Percentiles rank a stretch among this genome's conserved stretches.
Conservation (phyloP, 2,329 filamentous ascomycete species). For the Madurella fahalii region DNA sequence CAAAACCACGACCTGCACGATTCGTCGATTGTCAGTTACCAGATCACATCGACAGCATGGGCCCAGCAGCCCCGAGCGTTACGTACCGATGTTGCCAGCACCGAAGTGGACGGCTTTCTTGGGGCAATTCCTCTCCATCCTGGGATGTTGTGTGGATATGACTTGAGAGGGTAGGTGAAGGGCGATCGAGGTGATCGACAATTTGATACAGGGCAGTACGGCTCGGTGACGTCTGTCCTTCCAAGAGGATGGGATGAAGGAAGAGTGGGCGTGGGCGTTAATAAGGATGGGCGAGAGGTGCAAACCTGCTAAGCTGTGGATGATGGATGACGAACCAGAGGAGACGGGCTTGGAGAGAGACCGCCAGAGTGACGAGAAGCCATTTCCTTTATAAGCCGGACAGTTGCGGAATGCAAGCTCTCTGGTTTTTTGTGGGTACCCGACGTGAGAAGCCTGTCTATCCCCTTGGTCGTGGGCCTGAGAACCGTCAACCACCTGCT, state of each 20-base stretch:
- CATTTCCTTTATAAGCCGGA: conserved; percentile 12
- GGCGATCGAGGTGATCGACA: background rate
- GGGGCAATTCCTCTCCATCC: conserved; percentile 20
- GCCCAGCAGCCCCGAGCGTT: background rate
- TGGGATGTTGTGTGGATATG: background rate
- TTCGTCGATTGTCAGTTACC: conserved; percentile 17
- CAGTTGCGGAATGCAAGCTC: background rate
- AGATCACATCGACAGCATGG: background rate
- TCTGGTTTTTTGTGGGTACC: conserved; percentile 1
- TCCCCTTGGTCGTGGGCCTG: background rate
- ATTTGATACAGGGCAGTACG: background rate
- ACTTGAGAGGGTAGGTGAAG: background rate
- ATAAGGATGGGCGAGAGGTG: background rate
- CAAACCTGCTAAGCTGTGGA: background rate
- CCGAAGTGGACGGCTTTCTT: conserved; percentile 81
- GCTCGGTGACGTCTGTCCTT: background rate
- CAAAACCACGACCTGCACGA: conserved; percentile 64
- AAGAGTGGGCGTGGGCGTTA: background rate
- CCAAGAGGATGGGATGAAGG: background rate
- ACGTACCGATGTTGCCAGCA: conserved; percentile 73
- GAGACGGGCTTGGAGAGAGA: background rate
- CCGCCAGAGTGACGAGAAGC: background rate
- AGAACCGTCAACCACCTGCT: background rate
- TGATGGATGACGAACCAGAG: background rate
- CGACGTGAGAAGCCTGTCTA: background rate